Percentiles rank a stretch among this genome's conserved stretches.
phyloP scores from a whole-genome alignment of 176 grass and related monocot species.

The Oryza officinalis region DNA sequence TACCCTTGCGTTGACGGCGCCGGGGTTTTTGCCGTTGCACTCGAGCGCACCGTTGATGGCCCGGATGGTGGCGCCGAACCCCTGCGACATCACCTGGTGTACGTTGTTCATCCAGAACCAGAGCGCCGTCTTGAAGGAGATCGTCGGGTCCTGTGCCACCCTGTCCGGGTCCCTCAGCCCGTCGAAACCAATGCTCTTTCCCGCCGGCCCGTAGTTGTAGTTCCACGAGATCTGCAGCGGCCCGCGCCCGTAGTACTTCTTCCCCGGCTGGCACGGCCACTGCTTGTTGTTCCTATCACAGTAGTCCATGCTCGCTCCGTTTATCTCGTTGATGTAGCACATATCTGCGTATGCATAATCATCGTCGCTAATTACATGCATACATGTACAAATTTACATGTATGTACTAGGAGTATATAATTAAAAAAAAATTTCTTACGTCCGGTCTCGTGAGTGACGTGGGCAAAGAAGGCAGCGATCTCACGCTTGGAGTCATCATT shows the following conservation, averaged over 20 bases:
- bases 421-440: slow-evolving; percentile 40
- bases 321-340: slow-evolving; percentile 85
- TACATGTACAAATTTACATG: too few relatives aligned
- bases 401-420: too few relatives aligned
- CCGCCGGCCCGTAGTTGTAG: slow-evolving; percentile 84
- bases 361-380: background rate
- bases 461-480: slow-evolving; percentile 76
- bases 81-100: slow-evolving; percentile 47
- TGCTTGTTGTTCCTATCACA: slow-evolving; percentile 35
- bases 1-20: slow-evolving; percentile 26
- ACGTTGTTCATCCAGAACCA: slow-evolving; percentile 83
- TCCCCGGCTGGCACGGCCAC: slow-evolving; percentile 50
- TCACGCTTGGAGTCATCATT: slow-evolving; percentile 63
- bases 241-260: slow-evolving; percentile 69
- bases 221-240: slow-evolving; percentile 79
- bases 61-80: slow-evolving; percentile 59
- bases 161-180: slow-evolving; percentile 56
- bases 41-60: slow-evolving; percentile 55
- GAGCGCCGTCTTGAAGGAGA: slow-evolving; percentile 71
- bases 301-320: slow-evolving; percentile 44
- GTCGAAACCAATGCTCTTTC: slow-evolving; percentile 61
- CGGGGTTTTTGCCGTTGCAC: slow-evolving; percentile 56
- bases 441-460: slow-evolving; percentile 69
- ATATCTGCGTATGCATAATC: slow-evolving; percentile 34
- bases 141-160: slow-evolving; percentile 57